Evolutionary conservation across 2,329 filamentous ascomycete genomes (phyloP).

Genomic region (Tolypocladium tundrense): DNA sequence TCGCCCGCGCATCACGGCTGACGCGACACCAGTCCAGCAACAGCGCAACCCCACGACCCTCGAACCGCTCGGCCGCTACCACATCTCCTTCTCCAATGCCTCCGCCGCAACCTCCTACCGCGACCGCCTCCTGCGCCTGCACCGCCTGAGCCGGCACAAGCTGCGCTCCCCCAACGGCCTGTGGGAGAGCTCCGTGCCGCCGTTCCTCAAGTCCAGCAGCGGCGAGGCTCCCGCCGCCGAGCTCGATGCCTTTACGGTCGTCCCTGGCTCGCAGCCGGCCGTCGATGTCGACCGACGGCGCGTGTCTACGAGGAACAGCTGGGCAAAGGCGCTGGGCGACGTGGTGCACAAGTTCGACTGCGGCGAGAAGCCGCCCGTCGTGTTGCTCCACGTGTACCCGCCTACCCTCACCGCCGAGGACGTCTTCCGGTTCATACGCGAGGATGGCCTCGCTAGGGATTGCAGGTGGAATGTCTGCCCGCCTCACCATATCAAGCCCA

Average conservation of each 20-base stretch:
- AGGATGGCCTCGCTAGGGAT: constrained; percentile 29
- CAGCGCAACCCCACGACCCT: constrained; percentile 54
- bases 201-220: constrained; percentile 11
- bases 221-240: constrained; percentile 10
- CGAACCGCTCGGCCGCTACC: constrained; percentile 54
- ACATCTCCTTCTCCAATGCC: constrained; percentile 53
- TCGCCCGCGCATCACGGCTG: constrained; percentile 1
- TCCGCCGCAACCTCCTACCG: constrained; percentile 53
- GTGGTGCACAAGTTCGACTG: constrained; percentile 11
- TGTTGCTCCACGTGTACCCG: constrained; percentile 20
- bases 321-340: constrained; percentile 13
- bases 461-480: constrained; percentile 12
- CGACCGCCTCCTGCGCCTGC: constrained; percentile 21
- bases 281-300: constrained; percentile 10
- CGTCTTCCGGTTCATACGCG: constrained; percentile 26
- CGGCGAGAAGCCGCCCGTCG: constrained; percentile 14
- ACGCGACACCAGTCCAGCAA: constrained; percentile 41
- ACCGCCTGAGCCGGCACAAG: constrained; percentile 18
- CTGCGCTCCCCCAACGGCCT: constrained; percentile 17
- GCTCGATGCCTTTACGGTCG: constrained; percentile 17
- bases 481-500: constrained; percentile 7
- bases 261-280: constrained; percentile 12
- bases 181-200: constrained; percentile 18
- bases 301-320: constrained; percentile 11
- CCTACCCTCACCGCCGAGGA: constrained; percentile 18